Evolutionary conservation across 2,329 filamentous ascomycete species (phyloP), one percentile per base, ranked within the genome.

Genomic region (Helicocarpus griseus): DNA sequence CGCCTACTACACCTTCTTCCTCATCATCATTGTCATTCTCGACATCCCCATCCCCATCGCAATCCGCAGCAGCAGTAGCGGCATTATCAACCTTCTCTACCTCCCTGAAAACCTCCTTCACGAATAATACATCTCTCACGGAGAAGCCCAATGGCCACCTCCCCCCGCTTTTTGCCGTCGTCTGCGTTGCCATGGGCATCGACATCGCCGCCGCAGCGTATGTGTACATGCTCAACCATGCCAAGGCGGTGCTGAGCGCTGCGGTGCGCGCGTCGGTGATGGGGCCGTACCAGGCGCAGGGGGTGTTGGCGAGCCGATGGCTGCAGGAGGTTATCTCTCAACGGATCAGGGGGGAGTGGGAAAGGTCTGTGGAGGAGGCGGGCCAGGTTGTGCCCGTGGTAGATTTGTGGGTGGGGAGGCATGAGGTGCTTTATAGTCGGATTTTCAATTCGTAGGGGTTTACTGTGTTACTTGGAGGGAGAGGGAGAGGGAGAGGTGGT

Each of bases 281-380:
- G 75, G 81, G 81, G 0, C 81, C 81, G 0, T 85, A 84, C 64
- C 80, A 83, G 63, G 78, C 79, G 17, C 81, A 85, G 58, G 73
- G 68, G 21, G 66, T 83, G 26, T 66, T 85, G 39, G 81, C 80
- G 2, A 75, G 77, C 54, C 65, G 63, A 28, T 70, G 69, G 49
- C 57, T 84, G 56, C 75, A 78, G 60, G 67, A 68, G n/a, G 69
- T 74, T 56, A 78, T 84, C 35, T 61, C 68, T 48, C 65, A 64
- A 11, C 69, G 76, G 29, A 72, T 83, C 31, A 65, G 69, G 48
- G 67, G 69, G 47, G 73, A 77, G 53, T 77, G 73, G 73, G 58
- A 72, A 19, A 60, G 64, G 33, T 72, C 77, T 1, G n/a, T n/a
- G n/a, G 75, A 78, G 45, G 74, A 81, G 57, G 80, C 81, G 11